Conservation (phyloP, 441 rosid species). For the Gossypium trilobum region DNA sequence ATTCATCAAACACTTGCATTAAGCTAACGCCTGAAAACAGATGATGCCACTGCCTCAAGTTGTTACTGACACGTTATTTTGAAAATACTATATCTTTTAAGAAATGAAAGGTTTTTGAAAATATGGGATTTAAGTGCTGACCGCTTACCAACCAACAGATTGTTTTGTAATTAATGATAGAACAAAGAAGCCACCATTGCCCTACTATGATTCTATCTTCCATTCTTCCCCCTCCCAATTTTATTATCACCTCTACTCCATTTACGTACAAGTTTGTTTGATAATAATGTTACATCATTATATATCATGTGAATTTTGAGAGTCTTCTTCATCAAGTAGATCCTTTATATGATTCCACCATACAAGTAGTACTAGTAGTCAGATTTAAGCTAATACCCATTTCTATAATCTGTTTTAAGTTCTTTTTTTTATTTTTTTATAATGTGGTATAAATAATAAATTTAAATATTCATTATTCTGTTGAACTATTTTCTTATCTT, state of each 20-base stretch:
- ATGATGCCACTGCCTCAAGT: too few relatives aligned
- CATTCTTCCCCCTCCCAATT: not conserved
- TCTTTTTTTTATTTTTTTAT: too few relatives aligned
- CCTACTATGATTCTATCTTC: not conserved
- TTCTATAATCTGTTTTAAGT: not conserved
- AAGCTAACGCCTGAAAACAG: too few relatives aligned
- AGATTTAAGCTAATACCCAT: not conserved
- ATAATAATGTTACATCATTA: not conserved
- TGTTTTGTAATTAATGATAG: slow-evolving; percentile 5
- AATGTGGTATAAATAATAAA: not conserved
- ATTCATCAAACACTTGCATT: too few relatives aligned
- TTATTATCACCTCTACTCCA: not conserved
- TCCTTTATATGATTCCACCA: not conserved
- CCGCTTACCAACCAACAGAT: slow-evolving; percentile 24
- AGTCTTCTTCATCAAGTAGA: not conserved
- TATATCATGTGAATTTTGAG: not conserved
- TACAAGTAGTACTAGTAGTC: not conserved
- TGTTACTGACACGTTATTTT: too few relatives aligned
- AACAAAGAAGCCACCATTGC: not conserved
- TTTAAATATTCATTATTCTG: not conserved
- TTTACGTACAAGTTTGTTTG: not conserved
- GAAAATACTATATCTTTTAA: too few relatives aligned
- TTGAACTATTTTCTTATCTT: too few relatives aligned
- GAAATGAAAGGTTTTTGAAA: not conserved
- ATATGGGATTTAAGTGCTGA: not conserved